Evolutionary conservation across 805 yeast species (phyloP), one percentile per base, ranked within the genome.

Genomic region (Debaryomyces maramus): DNA sequence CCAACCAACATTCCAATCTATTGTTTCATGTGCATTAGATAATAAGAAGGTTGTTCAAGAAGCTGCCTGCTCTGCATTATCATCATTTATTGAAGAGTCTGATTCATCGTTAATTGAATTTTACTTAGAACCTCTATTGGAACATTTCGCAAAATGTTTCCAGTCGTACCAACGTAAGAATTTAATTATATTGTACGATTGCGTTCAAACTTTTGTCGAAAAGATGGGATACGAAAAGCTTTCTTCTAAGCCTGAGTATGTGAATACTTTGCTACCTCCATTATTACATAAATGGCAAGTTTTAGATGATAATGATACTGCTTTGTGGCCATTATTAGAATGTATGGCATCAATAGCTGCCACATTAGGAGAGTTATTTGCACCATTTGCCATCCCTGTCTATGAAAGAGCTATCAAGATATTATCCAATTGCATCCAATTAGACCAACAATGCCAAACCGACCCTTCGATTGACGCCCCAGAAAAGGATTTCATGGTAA

Each of bases 341-440:
- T 90, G 98, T 63, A 76, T 93, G 78, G 87, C 97, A 4, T 80
- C 89, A 14, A 85, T 93, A 23, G 95, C 97, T 9, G 89, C 96
- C 1, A 77, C 89, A 2, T 65, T 90, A 44, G 95, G 96, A 16
- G 88, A 85, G 46, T 60, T 77, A 19, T 91, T 91, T 68, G 86
- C 89, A 5, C 96, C 95, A 5, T 88, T 81, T 69, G 97, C 98
- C 0, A 74, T 84, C 8, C 85, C 90, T 6, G 91, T 90, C 8
- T 93, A 88, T 58, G 77, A 77, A 53, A 73, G 98, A 49, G 88
- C 95, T 1, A 65, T 81, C 38, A 72, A 80, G 40, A 86, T 93
- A 33, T 67, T 93, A 36, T 66, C 77, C 20, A 75, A 76, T 41
- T 83, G 88, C 53, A 75, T 91, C 7, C 81, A 83, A 38, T 68